Conservation (phyloP, 352 stramenopile genomes). For the Phytophthora constricta region DNA sequence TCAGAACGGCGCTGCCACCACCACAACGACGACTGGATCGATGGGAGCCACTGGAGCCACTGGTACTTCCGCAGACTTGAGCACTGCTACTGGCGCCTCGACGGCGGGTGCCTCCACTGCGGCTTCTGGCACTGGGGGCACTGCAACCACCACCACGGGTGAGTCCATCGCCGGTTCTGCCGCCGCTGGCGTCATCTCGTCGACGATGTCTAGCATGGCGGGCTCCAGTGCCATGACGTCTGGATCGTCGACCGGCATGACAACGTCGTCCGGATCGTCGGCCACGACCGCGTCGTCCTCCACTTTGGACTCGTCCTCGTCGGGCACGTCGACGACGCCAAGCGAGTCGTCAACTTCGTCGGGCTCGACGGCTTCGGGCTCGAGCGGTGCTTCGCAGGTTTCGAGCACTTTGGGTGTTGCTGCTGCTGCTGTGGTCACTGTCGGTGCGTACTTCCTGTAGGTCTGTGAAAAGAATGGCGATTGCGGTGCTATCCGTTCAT, state of each 20-base stretch:
- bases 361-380: conserved; percentile 13
- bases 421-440: background rate
- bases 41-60: background rate
- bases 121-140: conserved; percentile 2
- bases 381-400: conserved; percentile 16
- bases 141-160: conserved; percentile 8
- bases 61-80: background rate
- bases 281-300: conserved; percentile 2
- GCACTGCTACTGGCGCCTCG: background rate
- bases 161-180: conserved; percentile 3
- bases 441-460: conserved; percentile 9
- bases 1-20: conserved; percentile 14
- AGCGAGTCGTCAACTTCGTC: conserved; percentile 9
- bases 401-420: background rate
- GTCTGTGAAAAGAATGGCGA: background rate
- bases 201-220: background rate
- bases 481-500: no score
- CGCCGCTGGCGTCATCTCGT: background rate
- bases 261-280: conserved; percentile 2
- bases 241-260: conserved; percentile 6
- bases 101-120: conserved; percentile 7
- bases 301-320: conserved; percentile 15
- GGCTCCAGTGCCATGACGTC: conserved; percentile 14
- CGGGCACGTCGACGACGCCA: conserved; percentile 5
- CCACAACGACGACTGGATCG: conserved; percentile 4